These are phyloP conservation scores for Citrus hindsii DNA, from an alignment of 345 rosid species.

Conservation along the genomic window DNA sequence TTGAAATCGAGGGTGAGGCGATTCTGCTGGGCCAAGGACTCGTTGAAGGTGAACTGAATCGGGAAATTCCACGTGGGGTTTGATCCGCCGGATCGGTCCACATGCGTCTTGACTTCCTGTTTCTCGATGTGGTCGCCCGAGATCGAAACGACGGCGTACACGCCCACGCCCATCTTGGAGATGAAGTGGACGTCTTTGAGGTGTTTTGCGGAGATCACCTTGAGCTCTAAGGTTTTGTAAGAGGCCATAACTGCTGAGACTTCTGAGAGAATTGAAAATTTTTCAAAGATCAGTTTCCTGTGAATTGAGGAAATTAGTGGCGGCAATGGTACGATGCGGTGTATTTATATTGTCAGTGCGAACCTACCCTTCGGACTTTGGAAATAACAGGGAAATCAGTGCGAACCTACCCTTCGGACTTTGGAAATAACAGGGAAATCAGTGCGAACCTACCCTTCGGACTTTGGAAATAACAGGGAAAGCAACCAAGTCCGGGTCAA, in stretches of 20 bases:
- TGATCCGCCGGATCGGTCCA: conserved; percentile 45
- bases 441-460: too few relatives aligned
- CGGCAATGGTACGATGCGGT: background rate
- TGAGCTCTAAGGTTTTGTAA: conserved; percentile 51
- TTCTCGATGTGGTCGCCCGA: conserved; percentile 40
- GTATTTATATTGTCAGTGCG: background rate
- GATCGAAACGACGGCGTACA: conserved; percentile 61
- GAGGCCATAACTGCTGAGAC: conserved; percentile 41
- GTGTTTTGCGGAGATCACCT: conserved; percentile 57
- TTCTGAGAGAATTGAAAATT: background rate
- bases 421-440: background rate
- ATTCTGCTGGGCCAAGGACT: conserved; percentile 42
- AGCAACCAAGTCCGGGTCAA: background rate
- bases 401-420: too few relatives aligned
- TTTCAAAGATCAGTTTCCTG: background rate
- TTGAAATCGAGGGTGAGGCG: conserved; percentile 47
- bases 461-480: background rate
- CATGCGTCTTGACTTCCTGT: conserved; percentile 42
- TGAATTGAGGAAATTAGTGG: background rate
- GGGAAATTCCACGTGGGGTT: conserved; percentile 72
- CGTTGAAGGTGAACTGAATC: conserved; percentile 45
- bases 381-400: background rate
- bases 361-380: too few relatives aligned
- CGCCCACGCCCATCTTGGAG: conserved; percentile 79
- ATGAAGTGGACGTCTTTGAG: conserved; percentile 64